Evolutionary conservation across 176 grass and related monocot species (phyloP).

Genomic region (Saccharum officinarum): DNA sequence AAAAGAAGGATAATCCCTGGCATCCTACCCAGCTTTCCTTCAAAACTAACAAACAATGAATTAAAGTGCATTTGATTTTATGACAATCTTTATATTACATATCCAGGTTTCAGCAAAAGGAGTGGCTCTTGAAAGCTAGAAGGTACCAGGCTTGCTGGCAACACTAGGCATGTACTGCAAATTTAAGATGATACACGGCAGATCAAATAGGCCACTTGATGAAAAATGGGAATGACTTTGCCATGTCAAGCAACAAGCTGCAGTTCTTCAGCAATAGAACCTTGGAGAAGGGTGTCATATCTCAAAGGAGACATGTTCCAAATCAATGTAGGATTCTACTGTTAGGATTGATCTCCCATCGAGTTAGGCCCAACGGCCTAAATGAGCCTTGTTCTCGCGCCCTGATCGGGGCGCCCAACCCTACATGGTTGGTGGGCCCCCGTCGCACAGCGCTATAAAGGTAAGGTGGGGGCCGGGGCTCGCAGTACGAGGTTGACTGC

Average conservation of each 20-base stretch:
- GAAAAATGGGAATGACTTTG: neutral
- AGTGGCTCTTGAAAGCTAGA: conserved; percentile 2
- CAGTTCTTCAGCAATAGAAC: conserved; percentile 55
- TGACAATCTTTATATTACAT: conserved; percentile 33
- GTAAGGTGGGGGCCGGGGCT: no score
- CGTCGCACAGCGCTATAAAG: no score
- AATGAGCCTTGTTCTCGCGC: no score
- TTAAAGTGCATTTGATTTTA: neutral
- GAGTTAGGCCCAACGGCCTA: no score
- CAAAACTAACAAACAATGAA: conserved; percentile 18
- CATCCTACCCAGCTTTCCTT: neutral
- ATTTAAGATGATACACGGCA: conserved; percentile 14
- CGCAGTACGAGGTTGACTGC: no score
- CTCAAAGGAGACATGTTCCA: conserved; percentile 37
- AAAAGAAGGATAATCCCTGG: neutral
- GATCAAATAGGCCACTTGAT: neutral
- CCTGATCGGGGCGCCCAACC: no score
- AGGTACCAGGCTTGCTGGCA: conserved; percentile 12
- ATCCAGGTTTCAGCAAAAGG: conserved; percentile 5
- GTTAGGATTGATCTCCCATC: no score
- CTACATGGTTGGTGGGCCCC: no score
- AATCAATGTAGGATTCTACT: neutral
- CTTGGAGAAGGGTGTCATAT: conserved; percentile 82
- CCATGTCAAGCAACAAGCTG: conserved; percentile 47
- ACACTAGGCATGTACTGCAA: conserved; percentile 13